phyloP scores from a whole-genome alignment of 73 alveolate genomes.

The Urostyla sp. region DNA sequence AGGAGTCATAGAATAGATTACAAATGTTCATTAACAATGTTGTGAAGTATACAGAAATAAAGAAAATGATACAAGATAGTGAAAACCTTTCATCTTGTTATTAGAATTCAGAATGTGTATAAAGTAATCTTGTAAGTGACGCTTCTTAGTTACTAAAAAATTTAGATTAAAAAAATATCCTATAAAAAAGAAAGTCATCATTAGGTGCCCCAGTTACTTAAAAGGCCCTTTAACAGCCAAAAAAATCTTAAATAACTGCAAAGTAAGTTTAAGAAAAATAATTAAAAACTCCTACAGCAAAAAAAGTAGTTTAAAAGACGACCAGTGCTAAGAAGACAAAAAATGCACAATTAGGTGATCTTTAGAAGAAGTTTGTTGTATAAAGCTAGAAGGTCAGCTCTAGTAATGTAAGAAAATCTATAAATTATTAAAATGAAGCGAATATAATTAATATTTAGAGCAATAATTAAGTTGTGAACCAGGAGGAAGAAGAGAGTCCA shows the following conservation, averaged over 20 bases:
- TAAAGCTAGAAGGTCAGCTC: background rate
- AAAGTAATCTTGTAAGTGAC: background rate
- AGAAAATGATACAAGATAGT: constrained; percentile 2
- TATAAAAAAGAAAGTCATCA: too few species aligned
- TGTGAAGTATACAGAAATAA: constrained; percentile 20
- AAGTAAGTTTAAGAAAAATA: background rate
- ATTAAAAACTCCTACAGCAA: too few species aligned
- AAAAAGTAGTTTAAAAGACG: too few species aligned
- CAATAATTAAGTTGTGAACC: background rate
- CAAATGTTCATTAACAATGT: constrained; percentile 19
- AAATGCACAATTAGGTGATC: too few species aligned
- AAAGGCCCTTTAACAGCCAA: background rate
- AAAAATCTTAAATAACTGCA: background rate
- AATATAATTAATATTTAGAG: background rate
- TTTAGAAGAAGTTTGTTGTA: too few species aligned
- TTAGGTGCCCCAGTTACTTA: too few species aligned
- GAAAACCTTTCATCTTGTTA: background rate
- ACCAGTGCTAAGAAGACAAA: too few species aligned
- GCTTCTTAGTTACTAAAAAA: background rate
- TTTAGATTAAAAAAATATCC: too few species aligned
- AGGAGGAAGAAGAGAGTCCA: background rate
- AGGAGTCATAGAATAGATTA: background rate
- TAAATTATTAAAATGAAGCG: constrained; percentile 1
- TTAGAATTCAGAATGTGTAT: background rate
- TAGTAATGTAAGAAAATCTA: background rate